A percentile compares a stretch with the other conserved stretches of the same genome.
phyloP scores from a whole-genome alignment of 768 basidiomycete species.

The Pholiota conissans region DNA sequence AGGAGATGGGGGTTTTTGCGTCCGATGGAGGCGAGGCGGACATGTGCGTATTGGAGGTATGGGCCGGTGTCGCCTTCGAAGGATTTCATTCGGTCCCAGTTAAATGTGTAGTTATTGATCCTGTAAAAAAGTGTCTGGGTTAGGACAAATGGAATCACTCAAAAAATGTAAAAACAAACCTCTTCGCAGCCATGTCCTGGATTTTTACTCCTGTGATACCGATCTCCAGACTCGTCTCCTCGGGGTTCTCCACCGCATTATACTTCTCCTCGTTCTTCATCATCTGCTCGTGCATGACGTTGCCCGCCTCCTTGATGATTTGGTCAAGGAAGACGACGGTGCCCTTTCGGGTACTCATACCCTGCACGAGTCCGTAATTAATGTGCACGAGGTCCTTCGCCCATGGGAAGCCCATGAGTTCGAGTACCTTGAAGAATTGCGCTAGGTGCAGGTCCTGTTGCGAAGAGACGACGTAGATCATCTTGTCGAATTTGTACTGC shows the following conservation, averaged over 20 bases:
- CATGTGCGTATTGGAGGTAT: conserved; percentile 96
- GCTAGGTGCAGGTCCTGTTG: conserved; percentile 85
- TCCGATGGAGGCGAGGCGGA: conserved; percentile 85
- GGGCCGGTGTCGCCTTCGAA: conserved; percentile 97
- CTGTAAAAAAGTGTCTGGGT: conserved; percentile 36
- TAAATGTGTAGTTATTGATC: conserved; percentile 95
- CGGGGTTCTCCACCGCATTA: conserved; percentile 83
- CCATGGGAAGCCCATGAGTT: conserved; percentile 89
- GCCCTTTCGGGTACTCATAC: conserved; percentile 94
- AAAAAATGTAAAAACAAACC: conserved; percentile 45
- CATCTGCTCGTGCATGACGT: conserved; percentile 98
- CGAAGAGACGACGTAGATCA: conserved; percentile 91
- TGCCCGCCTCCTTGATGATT: conserved; percentile 85
- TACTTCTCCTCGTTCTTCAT: conserved; percentile 93
- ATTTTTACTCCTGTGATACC: conserved; percentile 97
- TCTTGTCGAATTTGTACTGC: conserved; percentile 82
- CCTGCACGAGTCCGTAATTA: conserved; percentile 89
- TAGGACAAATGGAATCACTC: background rate
- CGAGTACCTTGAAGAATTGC: conserved; percentile 93
- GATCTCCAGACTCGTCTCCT: conserved; percentile 73
- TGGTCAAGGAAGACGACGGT: conserved; percentile 95
- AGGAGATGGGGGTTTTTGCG: conserved; percentile 90
- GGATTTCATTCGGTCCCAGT: conserved; percentile 91
- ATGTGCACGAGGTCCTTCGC: conserved; percentile 82
- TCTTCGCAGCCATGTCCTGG: conserved; percentile 94